Percentiles rank a stretch among this genome's conserved stretches.
Evolutionary conservation across 164 flowering plant species (phyloP).

Genomic region (Kalanchoe fedtschenkoi): DNA sequence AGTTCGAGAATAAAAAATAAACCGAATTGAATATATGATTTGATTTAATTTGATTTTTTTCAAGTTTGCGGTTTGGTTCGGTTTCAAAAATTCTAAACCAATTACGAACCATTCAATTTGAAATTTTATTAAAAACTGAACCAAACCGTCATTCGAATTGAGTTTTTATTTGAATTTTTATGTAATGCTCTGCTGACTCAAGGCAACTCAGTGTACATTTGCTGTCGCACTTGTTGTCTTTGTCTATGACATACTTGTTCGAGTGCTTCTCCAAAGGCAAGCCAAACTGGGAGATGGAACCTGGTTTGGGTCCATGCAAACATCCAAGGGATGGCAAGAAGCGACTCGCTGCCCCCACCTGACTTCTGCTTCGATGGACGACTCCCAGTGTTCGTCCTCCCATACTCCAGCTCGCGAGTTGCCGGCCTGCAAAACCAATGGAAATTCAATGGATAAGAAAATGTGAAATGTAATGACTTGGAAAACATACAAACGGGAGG

Average conservation of each 20-base stretch:
- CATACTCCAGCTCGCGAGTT: conserved; percentile 95
- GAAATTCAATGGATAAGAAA: background rate
- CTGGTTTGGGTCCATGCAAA: conserved; percentile 99
- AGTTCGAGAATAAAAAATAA: too few relatives aligned
- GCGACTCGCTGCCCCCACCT: conserved; percentile 97
- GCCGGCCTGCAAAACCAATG: too few relatives aligned
- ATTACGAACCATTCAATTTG: too few relatives aligned
- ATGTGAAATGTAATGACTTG: background rate
- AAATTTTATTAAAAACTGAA: conserved; percentile 21
- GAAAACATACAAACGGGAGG: too few relatives aligned
- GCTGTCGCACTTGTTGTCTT: conserved; percentile 71
- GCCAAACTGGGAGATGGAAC: conserved; percentile 99
- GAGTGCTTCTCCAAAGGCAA: conserved; percentile 93
- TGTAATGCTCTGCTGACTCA: conserved; percentile 97
- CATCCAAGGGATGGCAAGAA: conserved; percentile 98
- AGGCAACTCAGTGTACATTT: conserved; percentile 96
- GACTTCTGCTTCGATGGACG: conserved; percentile 97
- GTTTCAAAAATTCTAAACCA: too few relatives aligned
- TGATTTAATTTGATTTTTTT: too few relatives aligned
- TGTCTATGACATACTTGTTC: conserved; percentile 52
- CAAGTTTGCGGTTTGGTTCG: too few relatives aligned
- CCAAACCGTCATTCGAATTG: conserved; percentile 90
- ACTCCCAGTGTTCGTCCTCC: conserved; percentile 98
- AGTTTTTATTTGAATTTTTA: too few relatives aligned
- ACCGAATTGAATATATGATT: too few relatives aligned